Conservation (phyloP, 106 monocot species). For the Amphibolis antarctica region DNA sequence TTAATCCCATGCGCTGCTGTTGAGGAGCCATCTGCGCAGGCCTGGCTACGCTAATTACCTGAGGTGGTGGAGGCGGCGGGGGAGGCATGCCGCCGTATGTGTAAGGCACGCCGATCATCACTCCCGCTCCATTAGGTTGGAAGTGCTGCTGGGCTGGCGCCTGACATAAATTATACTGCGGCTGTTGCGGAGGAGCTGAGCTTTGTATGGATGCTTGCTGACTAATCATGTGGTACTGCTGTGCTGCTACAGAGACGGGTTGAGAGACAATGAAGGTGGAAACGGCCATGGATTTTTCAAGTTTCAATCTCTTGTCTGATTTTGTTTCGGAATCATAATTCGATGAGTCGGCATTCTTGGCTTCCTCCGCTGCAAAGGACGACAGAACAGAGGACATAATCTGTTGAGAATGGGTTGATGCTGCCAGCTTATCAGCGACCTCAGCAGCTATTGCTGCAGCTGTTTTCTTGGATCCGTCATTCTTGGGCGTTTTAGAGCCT, state of each 20-base stretch:
- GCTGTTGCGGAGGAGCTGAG: conserved; percentile 22
- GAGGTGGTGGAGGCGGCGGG: conserved; percentile 26
- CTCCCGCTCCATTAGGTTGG: conserved; percentile 43
- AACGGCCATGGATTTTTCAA: conserved; percentile 20
- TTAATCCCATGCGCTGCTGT: conserved; percentile 28
- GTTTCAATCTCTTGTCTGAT: conserved; percentile 12
- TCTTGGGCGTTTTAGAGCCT: conserved; percentile 13
- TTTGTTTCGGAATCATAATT: conserved; percentile 3
- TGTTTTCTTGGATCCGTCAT: conserved; percentile 32
- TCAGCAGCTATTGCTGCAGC: conserved; percentile 69
- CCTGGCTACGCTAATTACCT: conserved; percentile 41
- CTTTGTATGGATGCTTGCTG: conserved; percentile 31
- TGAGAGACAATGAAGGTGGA: conserved; percentile 22
- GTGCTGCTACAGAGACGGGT: conserved; percentile 11
- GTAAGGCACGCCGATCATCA: conserved; percentile 77
- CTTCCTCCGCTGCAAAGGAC: conserved; percentile 72
- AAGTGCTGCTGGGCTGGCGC: conserved; percentile 44
- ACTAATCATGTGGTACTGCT: conserved; percentile 35
- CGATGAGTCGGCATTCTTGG: conserved; percentile 37
- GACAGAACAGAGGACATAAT: conserved; percentile 94
- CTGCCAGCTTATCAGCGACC: conserved; percentile 80
- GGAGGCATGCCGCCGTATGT: conserved; percentile 30
- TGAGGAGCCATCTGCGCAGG: conserved; percentile 18
- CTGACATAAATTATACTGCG: conserved; percentile 43
- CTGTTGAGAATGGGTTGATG: conserved; percentile 83